phyloP scores from a whole-genome alignment of 2,329 filamentous ascomycete species.

The Claviceps spartinae region DNA sequence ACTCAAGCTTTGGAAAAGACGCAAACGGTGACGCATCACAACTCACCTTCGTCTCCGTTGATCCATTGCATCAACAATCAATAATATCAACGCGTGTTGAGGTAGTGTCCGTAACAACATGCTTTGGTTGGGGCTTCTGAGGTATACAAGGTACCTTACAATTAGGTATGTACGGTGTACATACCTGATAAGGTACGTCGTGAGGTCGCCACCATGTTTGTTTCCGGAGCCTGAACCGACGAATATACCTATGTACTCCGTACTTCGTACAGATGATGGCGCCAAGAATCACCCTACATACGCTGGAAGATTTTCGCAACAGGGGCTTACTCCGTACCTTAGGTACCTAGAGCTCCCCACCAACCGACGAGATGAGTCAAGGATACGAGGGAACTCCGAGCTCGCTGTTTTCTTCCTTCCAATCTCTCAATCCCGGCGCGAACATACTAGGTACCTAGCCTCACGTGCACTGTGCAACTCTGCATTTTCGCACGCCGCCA shows the following conservation, averaged over 20 bases:
- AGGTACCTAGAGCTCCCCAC: not conserved
- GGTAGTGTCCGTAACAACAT: slow-evolving; percentile 1
- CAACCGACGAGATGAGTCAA: not conserved
- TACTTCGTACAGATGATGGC: too few relatives aligned
- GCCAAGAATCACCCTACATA: not conserved
- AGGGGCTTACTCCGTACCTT: not conserved
- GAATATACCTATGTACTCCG: too few relatives aligned
- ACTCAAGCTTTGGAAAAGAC: not conserved
- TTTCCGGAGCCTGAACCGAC: not conserved
- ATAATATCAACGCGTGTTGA: too few relatives aligned
- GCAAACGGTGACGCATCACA: slow-evolving; percentile 3
- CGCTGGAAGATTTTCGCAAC: not conserved
- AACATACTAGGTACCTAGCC: too few relatives aligned
- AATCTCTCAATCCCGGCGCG: too few relatives aligned
- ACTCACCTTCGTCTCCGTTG: not conserved
- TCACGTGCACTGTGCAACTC: too few relatives aligned
- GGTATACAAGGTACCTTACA: not conserved
- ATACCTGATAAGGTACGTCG: not conserved
- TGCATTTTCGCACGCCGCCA: not conserved
- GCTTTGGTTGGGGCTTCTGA: slow-evolving; percentile 7
- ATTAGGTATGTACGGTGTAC: too few relatives aligned
- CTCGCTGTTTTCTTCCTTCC: too few relatives aligned
- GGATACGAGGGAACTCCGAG: not conserved
- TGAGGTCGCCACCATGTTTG: not conserved
- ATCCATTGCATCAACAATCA: too few relatives aligned